phyloP scores from a whole-genome alignment of 2,329 filamentous ascomycete genomes.

The Fusarium dimerum region DNA sequence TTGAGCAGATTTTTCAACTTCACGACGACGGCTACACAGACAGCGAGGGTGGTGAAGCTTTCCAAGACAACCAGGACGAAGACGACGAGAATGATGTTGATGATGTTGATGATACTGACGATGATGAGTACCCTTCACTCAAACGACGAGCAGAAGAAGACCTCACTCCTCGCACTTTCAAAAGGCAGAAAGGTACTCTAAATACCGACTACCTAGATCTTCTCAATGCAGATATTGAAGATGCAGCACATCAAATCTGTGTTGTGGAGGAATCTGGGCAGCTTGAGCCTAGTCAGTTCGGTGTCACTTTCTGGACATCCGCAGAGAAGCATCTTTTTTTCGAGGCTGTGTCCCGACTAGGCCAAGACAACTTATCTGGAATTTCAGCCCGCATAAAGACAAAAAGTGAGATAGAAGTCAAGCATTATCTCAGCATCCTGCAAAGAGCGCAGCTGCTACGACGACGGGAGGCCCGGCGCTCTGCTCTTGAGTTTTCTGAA shows the following conservation, averaged over 20 bases:
- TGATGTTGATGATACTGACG: no score
- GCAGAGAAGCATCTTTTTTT: conserved; percentile 74
- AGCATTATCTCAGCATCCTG: conserved; percentile 67
- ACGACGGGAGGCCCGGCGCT: conserved; percentile 34
- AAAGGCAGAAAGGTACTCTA: conserved; percentile 45
- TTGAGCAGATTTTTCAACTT: not conserved
- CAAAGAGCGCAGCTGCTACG: conserved; percentile 48
- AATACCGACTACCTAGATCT: conserved; percentile 51
- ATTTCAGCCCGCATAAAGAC: conserved; percentile 66
- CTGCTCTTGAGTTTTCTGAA: conserved; percentile 50
- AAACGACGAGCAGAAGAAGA: conserved; percentile 34
- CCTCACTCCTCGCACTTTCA: conserved; percentile 39
- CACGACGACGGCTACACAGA: conserved; percentile 9
- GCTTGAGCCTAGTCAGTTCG: conserved; percentile 57
- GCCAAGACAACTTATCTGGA: conserved; percentile 59
- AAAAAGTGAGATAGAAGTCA: conserved; percentile 75
- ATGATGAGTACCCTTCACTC: conserved; percentile 19
- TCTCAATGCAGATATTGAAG: conserved; percentile 60
- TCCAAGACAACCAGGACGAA: not conserved
- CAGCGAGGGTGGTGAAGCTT: conserved; percentile 13
- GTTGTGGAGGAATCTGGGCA: conserved; percentile 35
- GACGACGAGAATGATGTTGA: not conserved
- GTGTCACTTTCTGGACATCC: conserved; percentile 68
- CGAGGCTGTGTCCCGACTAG: conserved; percentile 62
- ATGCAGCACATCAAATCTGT: conserved; percentile 44